Evolutionary conservation across 306 rosid species (phyloP).

Genomic region (Adenanthera pavonina): DNA sequence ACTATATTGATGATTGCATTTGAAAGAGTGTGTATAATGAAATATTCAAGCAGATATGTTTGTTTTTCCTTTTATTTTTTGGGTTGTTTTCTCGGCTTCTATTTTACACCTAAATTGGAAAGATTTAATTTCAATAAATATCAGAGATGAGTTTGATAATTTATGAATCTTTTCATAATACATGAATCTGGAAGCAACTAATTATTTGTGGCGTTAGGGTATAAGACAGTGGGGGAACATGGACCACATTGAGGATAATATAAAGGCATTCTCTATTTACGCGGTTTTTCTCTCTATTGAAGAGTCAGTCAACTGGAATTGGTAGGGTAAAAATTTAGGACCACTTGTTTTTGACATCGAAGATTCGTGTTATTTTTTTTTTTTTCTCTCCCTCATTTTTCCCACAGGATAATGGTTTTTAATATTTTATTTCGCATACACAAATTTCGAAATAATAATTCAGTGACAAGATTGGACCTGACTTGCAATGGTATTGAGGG

Average conservation of each 20-base stretch:
- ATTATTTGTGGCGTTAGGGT: neutral
- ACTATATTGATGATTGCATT: neutral
- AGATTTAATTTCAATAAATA: too few species aligned
- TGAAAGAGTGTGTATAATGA: neutral
- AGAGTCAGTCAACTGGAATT: neutral
- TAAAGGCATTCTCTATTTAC: conserved; percentile 28
- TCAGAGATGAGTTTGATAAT: neutral
- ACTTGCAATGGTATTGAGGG: neutral
- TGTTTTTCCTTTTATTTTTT: neutral
- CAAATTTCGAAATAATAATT: neutral
- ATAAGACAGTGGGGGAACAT: neutral
- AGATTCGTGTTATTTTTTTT: neutral
- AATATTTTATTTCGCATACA: neutral
- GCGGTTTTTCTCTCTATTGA: conserved; percentile 38
- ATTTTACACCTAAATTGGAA: too few species aligned
- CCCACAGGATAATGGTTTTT: neutral
- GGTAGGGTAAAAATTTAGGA: conserved; percentile 33
- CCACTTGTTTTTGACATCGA: conserved; percentile 35
- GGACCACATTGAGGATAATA: conserved; percentile 38
- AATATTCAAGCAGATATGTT: neutral
- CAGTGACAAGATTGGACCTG: conserved; percentile 3
- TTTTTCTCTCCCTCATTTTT: conserved; percentile 5
- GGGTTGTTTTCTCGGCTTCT: too few species aligned
- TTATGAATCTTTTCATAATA: too few species aligned
- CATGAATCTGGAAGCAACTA: too few species aligned